These are phyloP conservation scores for Coemansia javaensis DNA, from an alignment of 192 early-diverging fungal species.

Conservation along the genomic window DNA sequence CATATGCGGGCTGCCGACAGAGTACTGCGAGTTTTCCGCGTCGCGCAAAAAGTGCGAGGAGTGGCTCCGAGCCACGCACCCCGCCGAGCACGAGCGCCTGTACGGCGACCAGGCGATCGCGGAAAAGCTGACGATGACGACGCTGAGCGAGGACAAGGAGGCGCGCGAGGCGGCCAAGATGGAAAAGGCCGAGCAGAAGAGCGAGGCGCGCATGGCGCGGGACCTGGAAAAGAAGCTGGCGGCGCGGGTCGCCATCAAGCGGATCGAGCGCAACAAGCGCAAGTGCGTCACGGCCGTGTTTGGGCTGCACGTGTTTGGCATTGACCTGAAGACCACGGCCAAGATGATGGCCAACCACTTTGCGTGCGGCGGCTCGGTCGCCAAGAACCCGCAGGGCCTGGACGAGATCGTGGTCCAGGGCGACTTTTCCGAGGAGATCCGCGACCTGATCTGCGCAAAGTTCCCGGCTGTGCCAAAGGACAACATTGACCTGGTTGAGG, in stretches of 20 bases:
- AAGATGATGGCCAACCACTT: constrained; percentile 95
- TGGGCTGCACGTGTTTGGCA: constrained; percentile 85
- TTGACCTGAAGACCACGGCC: constrained; percentile 96
- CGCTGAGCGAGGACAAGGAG: constrained; percentile 42
- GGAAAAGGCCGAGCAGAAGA: constrained; percentile 55
- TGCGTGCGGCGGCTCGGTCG: constrained; percentile 89
- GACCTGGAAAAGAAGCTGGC: constrained; percentile 73
- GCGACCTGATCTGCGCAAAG: constrained; percentile 72
- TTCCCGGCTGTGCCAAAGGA: constrained; percentile 69
- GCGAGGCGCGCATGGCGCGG: constrained; percentile 71
- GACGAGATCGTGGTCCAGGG: constrained; percentile 98
- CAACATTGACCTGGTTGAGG: constrained; percentile 70
- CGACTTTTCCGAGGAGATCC: constrained; percentile 87
- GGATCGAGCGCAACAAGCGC: constrained; percentile 85
- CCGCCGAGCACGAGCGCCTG: constrained; percentile 55
- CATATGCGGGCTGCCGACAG: constrained; percentile 38
- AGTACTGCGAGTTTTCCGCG: constrained; percentile 90
- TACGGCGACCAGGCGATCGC: constrained; percentile 51
- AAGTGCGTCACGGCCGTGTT: constrained; percentile 84
- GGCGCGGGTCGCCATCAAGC: constrained; percentile 75
- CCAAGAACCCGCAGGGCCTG: constrained; percentile 85
- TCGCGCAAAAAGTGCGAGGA: constrained; percentile 75
- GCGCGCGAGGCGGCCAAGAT: constrained; percentile 49
- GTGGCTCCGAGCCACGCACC: constrained; percentile 64
- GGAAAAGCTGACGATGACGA: constrained; percentile 28